phyloP scores from a whole-genome alignment of 1,284 basidiomycete genomes.

The Trichosporon sp. region DNA sequence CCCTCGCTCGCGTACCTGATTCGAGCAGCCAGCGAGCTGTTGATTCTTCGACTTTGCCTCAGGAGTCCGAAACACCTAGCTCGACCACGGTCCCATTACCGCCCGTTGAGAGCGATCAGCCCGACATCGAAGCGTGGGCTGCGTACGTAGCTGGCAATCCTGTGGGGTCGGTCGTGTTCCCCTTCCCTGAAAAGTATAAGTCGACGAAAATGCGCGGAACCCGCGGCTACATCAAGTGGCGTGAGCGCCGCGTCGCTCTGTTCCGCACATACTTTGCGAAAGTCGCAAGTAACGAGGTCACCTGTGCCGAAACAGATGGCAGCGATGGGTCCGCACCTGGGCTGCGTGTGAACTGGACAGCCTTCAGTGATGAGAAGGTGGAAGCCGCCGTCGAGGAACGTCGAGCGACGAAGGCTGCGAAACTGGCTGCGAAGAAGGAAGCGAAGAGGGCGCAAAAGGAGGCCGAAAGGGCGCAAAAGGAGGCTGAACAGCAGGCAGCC shows the following conservation, averaged over 20 bases:
- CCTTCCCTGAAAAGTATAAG: background rate
- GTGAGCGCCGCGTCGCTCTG: background rate
- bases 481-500: background rate
- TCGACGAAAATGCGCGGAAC: background rate
- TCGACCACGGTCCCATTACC: background rate
- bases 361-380: background rate
- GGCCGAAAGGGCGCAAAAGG: too few relatives aligned
- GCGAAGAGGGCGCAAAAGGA: background rate
- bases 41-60: background rate
- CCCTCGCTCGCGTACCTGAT: background rate
- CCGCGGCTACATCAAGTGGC: background rate
- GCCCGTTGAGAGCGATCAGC: background rate
- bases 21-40: background rate
- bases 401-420: too few relatives aligned
- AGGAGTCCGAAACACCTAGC: background rate
- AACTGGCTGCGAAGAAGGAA: too few relatives aligned
- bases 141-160: background rate
- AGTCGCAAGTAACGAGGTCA: background rate
- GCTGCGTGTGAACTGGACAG: background rate
- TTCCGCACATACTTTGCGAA: background rate
- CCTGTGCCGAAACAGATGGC: background rate
- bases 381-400: background rate
- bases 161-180: background rate
- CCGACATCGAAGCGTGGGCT: background rate
- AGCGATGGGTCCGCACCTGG: background rate